A percentile compares a stretch with the other conserved stretches of the same genome.
Evolutionary conservation across 495 filamentous ascomycete genomes (phyloP).

Genomic region (Hypoxylon lienhwacheense): DNA sequence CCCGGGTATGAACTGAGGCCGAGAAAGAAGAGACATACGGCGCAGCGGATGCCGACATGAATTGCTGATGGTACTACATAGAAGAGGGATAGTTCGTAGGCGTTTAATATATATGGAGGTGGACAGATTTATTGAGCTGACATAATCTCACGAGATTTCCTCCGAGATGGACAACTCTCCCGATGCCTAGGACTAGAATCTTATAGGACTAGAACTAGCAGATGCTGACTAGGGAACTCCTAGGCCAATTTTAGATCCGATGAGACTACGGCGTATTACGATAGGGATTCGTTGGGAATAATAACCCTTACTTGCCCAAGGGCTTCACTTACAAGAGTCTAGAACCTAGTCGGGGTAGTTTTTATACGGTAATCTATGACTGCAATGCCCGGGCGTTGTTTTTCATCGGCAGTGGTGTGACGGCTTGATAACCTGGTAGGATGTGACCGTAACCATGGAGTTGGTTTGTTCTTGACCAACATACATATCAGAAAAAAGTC

Average conservation of each 20-base stretch:
- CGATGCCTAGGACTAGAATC: background rate
- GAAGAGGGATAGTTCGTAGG: no score
- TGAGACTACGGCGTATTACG: background rate
- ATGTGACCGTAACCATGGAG: no score
- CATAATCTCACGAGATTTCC: slow-evolving; percentile 10
- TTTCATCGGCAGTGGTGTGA: no score
- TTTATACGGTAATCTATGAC: background rate
- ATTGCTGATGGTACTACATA: no score
- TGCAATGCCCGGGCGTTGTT: no score
- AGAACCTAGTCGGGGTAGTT: background rate
- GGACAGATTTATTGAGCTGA: slow-evolving; percentile 26
- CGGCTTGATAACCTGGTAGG: no score
- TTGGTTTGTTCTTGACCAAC: no score
- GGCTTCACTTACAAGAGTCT: background rate
- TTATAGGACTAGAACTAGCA: slow-evolving; percentile 4
- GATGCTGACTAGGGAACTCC: background rate
- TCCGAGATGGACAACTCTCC: background rate
- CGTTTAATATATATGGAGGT: no score
- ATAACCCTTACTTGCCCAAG: background rate
- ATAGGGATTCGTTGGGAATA: background rate
- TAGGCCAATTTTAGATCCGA: no score
- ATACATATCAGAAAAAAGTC: no score
- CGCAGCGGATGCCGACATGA: no score
- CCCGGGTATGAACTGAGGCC: background rate
- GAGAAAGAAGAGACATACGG: slow-evolving; percentile 7